Base-by-base conservation (phyloP, 1,284 basidiomycete species). In the Puccinia brachypodii region DNA sequence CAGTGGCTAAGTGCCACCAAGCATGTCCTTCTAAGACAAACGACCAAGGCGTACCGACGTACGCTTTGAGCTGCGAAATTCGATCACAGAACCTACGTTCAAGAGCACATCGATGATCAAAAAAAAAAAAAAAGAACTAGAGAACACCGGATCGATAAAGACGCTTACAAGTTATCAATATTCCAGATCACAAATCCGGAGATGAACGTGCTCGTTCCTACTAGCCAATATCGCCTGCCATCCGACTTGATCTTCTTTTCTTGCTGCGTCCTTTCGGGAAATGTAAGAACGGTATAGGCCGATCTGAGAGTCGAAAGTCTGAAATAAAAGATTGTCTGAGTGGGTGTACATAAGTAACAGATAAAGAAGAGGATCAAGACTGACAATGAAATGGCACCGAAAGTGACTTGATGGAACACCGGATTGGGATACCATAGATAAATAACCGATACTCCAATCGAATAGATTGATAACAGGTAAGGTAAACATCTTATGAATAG, bases 1-100 rank as follows among this genome's bases (percentile, higher is more conserved):
- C 88, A 0, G 89, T 89, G 83, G 88, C 84, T 28, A 89, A 83
- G 84, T 89, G 89, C 89, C 89, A 90, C 86, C 88, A 88, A 2
- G 86, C 88, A 83, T 88, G 88, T 19, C 87, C 86, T 86, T 69
- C 44, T 47, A 66, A 42, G 40, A 83, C n/a, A 36, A 56, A 80
- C 72, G 56, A 81, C 50, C 16, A 72, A 0, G 85, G 85, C 19
- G 84, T 84, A 0, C 86, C 86, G 31, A 86, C 25, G 2, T 44
- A 64, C 1, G 82, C 56, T 31, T 86, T 83, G 9, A 71, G 1
- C 11, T 62, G 44, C 28, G 58, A 84, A 40, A 83, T 82, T 83
- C 81, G 31, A 82, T 83, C 40, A 84, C 50, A 66, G 71, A 81
- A 53, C 77, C 83, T 58, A 82, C 50, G 9, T n/a, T n/a, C n/a